Percentiles rank a stretch among this genome's conserved stretches.
Evolutionary conservation across 2,329 filamentous ascomycete species (phyloP).

Genomic region (Chrysosporium keratinophilum): DNA sequence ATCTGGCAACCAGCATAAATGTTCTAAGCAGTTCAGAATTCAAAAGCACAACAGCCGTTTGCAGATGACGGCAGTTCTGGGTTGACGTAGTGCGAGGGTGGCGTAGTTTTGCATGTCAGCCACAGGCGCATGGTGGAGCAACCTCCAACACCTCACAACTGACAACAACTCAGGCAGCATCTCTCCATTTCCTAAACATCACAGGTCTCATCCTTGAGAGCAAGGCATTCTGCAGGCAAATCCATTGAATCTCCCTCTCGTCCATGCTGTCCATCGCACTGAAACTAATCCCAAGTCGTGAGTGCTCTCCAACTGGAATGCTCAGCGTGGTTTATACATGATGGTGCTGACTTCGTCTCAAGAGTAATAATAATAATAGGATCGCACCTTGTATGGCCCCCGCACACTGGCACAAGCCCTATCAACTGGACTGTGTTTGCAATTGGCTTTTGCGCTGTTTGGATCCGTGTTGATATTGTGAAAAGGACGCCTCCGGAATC

Average conservation of each 20-base stretch:
- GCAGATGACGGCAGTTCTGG: neutral
- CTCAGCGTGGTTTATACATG: neutral
- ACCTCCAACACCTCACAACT: neutral
- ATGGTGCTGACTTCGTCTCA: neutral
- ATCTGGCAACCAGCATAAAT: neutral
- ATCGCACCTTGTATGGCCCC: neutral
- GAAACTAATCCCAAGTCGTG: neutral
- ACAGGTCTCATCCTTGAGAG: neutral
- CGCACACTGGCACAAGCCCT: neutral
- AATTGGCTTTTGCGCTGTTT: neutral
- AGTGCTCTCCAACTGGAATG: neutral
- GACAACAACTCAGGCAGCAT: neutral
- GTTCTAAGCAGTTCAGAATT: neutral
- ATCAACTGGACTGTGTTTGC: neutral
- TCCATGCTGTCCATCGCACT: neutral
- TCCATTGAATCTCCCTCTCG: neutral
- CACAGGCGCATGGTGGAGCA: slow-evolving; percentile 6
- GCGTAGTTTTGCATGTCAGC: slow-evolving; percentile 1
- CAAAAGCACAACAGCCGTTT: neutral
- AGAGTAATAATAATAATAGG: neutral
- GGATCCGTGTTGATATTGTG: neutral
- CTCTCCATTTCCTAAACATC: neutral
- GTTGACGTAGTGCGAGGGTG: slow-evolving; percentile 1
- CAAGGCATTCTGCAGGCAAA: neutral
- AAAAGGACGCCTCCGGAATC: neutral